phyloP scores from a whole-genome alignment of 495 filamentous ascomycete genomes.

The Amorphotheca resinae region DNA sequence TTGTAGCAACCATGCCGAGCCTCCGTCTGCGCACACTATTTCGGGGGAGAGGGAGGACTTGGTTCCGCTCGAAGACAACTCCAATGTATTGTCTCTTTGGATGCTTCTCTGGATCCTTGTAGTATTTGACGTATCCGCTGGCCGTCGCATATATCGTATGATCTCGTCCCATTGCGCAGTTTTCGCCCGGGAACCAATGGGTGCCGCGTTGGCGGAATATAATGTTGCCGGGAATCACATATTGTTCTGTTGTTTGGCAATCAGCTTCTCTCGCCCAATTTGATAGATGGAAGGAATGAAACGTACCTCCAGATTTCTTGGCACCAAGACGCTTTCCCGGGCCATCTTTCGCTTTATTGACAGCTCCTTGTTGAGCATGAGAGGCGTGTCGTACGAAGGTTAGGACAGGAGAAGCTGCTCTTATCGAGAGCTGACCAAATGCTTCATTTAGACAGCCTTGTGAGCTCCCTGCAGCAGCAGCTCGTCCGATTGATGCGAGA shows the following conservation, averaged over 20 bases:
- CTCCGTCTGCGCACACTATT: constrained; percentile 56
- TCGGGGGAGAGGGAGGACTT: constrained; percentile 58
- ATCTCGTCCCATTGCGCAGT: constrained; percentile 87
- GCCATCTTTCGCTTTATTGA: constrained; percentile 72
- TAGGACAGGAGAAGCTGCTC: constrained; percentile 31
- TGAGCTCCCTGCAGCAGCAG: constrained; percentile 5
- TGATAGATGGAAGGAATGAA: not conserved
- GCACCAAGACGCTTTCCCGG: constrained; percentile 89
- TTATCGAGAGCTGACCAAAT: constrained; percentile 28
- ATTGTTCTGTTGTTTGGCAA: constrained; percentile 46
- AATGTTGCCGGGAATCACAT: constrained; percentile 89
- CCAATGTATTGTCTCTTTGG: constrained; percentile 86
- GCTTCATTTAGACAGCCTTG: constrained; percentile 24
- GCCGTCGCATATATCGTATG: constrained; percentile 86
- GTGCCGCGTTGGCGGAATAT: constrained; percentile 95
- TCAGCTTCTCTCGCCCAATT: not conserved
- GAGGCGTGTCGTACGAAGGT: constrained; percentile 55
- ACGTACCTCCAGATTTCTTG: constrained; percentile 74
- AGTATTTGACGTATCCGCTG: constrained; percentile 89
- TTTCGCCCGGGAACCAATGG: constrained; percentile 87
- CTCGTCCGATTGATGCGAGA: constrained; percentile 26
- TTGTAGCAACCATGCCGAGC: constrained; percentile 52
- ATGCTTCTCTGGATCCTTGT: constrained; percentile 68
- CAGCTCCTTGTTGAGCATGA: constrained; percentile 77
- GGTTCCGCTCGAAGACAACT: constrained; percentile 65